phyloP scores from a whole-genome alignment of 768 basidiomycete species.

The Pisolithus tinctorius region DNA sequence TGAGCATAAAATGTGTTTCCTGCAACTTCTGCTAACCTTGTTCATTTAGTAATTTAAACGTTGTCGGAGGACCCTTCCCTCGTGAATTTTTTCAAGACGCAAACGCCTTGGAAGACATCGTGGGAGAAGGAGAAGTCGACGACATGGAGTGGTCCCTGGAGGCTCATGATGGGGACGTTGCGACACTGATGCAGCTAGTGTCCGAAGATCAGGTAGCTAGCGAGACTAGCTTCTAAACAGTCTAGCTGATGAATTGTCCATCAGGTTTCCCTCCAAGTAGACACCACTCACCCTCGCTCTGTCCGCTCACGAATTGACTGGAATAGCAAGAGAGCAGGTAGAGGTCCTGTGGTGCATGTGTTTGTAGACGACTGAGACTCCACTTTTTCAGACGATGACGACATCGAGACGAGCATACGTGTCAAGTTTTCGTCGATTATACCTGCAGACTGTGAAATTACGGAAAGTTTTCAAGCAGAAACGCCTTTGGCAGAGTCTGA shows the following conservation, averaged over 20 bases:
- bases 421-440: constrained; percentile 32
- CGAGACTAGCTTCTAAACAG: neutral
- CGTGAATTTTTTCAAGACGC: constrained; percentile 71
- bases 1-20: constrained; percentile 15
- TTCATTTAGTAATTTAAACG: constrained; percentile 53
- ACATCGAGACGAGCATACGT: constrained; percentile 65
- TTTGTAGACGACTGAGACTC: constrained; percentile 1
- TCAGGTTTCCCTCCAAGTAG: constrained; percentile 69
- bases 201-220: constrained; percentile 65
- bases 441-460: constrained; percentile 11
- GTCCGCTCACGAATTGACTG: constrained; percentile 60
- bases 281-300: constrained; percentile 52
- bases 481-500: constrained; percentile 9
- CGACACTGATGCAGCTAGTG: constrained; percentile 71
- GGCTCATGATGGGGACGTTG: constrained; percentile 75
- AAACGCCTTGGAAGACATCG: constrained; percentile 50
- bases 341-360: constrained; percentile 6
- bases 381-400: constrained; percentile 61
- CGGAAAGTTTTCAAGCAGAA: constrained; percentile 6
- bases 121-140: constrained; percentile 38
- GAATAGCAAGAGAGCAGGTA: constrained; percentile 88
- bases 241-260: neutral
- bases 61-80: constrained; percentile 56
- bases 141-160: constrained; percentile 78
- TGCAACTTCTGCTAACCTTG: neutral